Evolutionary conservation across 805 yeast species (phyloP).

Genomic region (Nakazawaea ishiwadae): DNA sequence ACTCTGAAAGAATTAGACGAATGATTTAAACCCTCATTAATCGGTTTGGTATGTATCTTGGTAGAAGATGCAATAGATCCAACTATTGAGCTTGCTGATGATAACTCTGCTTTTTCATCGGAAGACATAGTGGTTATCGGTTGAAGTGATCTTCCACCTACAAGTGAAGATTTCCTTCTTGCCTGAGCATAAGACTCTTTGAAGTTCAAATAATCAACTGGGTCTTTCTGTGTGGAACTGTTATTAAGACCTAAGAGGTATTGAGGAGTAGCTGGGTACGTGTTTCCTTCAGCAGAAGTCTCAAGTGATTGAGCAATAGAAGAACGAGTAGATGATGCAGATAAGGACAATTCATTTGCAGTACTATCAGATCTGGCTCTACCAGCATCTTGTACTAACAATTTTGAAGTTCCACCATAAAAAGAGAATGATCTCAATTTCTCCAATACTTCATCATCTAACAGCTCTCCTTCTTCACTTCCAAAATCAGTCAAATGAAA

Average conservation of each 20-base stretch:
- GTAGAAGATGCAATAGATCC: conserved; percentile 12
- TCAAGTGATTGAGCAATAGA: conserved; percentile 54
- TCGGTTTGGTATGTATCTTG: conserved; percentile 21
- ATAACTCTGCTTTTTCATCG: neutral
- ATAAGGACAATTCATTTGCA: conserved; percentile 12
- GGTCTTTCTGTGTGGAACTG: conserved; percentile 24
- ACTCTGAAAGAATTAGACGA: conserved; percentile 51
- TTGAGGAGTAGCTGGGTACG: conserved; percentile 66
- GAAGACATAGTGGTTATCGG: conserved; percentile 8
- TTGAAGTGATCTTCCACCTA: conserved; percentile 24
- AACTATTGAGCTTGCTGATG: conserved; percentile 16
- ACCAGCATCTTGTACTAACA: conserved; percentile 14
- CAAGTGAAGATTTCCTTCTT: conserved; percentile 18
- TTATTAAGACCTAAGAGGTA: conserved; percentile 53
- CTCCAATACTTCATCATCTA: conserved; percentile 45
- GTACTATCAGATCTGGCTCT: neutral
- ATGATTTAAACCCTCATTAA: neutral
- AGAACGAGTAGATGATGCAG: conserved; percentile 41
- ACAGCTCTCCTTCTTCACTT: conserved; percentile 48
- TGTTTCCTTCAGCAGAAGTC: conserved; percentile 32
- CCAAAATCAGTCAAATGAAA: conserved; percentile 70
- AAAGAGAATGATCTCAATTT: conserved; percentile 30
- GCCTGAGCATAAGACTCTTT: conserved; percentile 33
- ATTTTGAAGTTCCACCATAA: conserved; percentile 20
- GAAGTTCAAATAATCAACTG: conserved; percentile 51